A percentile compares a stretch with the other conserved stretches of the same genome.
Evolutionary conservation across 2,329 filamentous ascomycete species (phyloP).

Genomic region (Trichoderma sp.): DNA sequence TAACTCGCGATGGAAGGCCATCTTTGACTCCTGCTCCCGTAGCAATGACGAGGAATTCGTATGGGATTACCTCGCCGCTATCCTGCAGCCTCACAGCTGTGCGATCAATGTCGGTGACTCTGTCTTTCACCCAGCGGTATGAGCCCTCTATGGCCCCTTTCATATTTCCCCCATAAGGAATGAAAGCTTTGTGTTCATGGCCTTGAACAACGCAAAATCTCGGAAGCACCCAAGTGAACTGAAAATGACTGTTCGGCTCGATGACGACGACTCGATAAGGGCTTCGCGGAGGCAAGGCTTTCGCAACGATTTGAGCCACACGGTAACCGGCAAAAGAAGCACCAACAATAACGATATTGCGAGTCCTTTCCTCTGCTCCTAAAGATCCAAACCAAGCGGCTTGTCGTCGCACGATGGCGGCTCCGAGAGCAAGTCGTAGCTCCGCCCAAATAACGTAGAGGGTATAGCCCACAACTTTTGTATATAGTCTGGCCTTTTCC

Average conservation of each 20-base stretch:
- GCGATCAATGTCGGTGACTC: slow-evolving; percentile 38
- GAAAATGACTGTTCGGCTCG: slow-evolving; percentile 59
- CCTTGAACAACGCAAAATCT: slow-evolving; percentile 53
- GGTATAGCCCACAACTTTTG: slow-evolving; percentile 30
- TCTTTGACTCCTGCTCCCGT: slow-evolving; percentile 50
- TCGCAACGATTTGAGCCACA: slow-evolving; percentile 46
- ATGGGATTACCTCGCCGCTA: slow-evolving; percentile 45
- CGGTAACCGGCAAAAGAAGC: slow-evolving; percentile 57
- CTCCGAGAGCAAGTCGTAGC: slow-evolving; percentile 22
- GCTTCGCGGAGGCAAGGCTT: slow-evolving; percentile 45
- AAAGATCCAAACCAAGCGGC: slow-evolving; percentile 20
- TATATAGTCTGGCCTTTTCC: slow-evolving; percentile 31
- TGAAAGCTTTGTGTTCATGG: slow-evolving; percentile 58
- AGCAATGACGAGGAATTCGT: slow-evolving; percentile 55
- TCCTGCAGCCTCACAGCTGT: slow-evolving; percentile 38
- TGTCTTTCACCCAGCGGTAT: slow-evolving; percentile 42
- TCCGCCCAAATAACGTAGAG: slow-evolving; percentile 27
- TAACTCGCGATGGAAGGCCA: slow-evolving; percentile 48
- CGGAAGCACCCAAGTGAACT: slow-evolving; percentile 59
- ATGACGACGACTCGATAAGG: slow-evolving; percentile 53
- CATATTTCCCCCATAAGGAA: slow-evolving; percentile 52
- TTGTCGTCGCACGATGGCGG: slow-evolving; percentile 20
- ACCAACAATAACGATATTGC: slow-evolving; percentile 54
- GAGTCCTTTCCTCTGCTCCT: slow-evolving; percentile 26
- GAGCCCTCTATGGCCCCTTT: slow-evolving; percentile 33